A percentile compares a stretch with the other conserved stretches of the same genome.
These are phyloP conservation scores for Paraconiothyrium sp. DNA, from an alignment of 2,329 filamentous ascomycete species.

Conservation along the genomic window DNA sequence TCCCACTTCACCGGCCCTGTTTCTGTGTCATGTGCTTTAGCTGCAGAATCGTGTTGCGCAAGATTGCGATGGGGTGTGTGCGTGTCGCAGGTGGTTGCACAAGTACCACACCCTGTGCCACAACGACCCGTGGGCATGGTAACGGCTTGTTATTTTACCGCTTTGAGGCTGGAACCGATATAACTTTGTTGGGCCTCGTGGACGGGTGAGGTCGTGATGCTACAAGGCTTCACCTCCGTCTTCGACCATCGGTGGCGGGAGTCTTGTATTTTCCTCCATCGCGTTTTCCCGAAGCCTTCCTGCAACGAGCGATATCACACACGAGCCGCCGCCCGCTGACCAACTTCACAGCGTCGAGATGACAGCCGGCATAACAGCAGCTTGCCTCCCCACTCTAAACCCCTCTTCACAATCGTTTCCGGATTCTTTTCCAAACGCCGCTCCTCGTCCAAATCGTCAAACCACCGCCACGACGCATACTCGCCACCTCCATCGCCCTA, in stretches of 20 bases:
- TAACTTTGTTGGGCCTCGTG: constrained; percentile 8
- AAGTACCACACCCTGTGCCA: constrained; percentile 19
- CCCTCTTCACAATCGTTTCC: constrained; percentile 17
- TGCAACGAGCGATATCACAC: background rate
- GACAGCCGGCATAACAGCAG: constrained; percentile 17
- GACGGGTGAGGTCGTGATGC: background rate
- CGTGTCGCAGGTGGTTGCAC: constrained; percentile 22
- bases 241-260: background rate
- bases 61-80: constrained; percentile 15
- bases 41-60: constrained; percentile 17
- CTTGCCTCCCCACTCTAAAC: constrained; percentile 24
- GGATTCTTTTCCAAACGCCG: constrained; percentile 10
- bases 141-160: constrained; percentile 15
- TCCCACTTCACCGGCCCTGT: background rate
- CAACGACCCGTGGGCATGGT: background rate
- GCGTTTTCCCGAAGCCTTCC: background rate
- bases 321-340: background rate
- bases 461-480: background rate
- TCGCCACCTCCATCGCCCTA: constrained; percentile 11
- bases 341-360: constrained; percentile 23
- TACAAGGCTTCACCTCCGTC: background rate
- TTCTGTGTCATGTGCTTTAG: constrained; percentile 15
- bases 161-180: constrained; percentile 8
- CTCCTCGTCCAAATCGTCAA: background rate
- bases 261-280: background rate